Percentiles rank a stretch among this genome's conserved stretches.
Evolutionary conservation across 2,329 filamentous ascomycete species (phyloP).

Genomic region (Nakataea oryzae): DNA sequence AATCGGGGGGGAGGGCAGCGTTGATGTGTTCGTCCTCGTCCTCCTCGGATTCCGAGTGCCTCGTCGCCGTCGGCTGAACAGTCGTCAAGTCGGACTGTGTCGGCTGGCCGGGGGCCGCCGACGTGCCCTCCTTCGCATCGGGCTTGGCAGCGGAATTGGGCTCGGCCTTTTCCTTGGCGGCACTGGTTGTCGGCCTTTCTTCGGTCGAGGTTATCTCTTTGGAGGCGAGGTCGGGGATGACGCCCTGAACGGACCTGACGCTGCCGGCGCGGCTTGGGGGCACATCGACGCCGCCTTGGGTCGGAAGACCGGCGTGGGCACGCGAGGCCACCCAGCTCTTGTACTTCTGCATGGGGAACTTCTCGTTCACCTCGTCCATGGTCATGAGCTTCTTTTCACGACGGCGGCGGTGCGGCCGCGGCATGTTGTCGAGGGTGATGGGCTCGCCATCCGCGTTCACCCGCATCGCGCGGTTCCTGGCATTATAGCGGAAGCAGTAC

Average conservation of each 20-base stretch:
- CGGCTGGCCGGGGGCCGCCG: conserved; percentile 10
- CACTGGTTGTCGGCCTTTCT: conserved; percentile 21
- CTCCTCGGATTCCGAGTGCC: conserved; percentile 29
- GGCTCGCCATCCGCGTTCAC: conserved; percentile 74
- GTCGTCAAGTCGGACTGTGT: conserved; percentile 3
- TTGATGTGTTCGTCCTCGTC: conserved; percentile 69
- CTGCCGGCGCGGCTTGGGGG: conserved; percentile 65
- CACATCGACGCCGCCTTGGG: conserved; percentile 71
- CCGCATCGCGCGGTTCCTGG: conserved; percentile 74
- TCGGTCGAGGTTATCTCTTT: conserved; percentile 36
- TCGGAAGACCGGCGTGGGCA: conserved; percentile 73
- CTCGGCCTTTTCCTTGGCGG: conserved; percentile 7
- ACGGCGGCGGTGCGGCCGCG: conserved; percentile 71
- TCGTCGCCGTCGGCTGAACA: conserved; percentile 6
- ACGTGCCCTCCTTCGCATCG: conserved; percentile 15
- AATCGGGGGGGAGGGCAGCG: conserved; percentile 69
- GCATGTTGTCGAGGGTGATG: conserved; percentile 79
- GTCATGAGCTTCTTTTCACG: conserved; percentile 98
- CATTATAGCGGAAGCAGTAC: conserved; percentile 98
- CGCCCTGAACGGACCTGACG: conserved; percentile 55
- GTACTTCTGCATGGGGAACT: conserved; percentile 93
- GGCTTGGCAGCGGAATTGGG: conserved; percentile 5
- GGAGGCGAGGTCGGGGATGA: conserved; percentile 29
- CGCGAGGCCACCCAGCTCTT: conserved; percentile 85
- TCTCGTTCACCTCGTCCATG: conserved; percentile 97